Evolutionary conservation across 768 basidiomycete genomes (phyloP), one percentile per base, ranked within the genome.

Genomic region (Lactarius vividus): DNA sequence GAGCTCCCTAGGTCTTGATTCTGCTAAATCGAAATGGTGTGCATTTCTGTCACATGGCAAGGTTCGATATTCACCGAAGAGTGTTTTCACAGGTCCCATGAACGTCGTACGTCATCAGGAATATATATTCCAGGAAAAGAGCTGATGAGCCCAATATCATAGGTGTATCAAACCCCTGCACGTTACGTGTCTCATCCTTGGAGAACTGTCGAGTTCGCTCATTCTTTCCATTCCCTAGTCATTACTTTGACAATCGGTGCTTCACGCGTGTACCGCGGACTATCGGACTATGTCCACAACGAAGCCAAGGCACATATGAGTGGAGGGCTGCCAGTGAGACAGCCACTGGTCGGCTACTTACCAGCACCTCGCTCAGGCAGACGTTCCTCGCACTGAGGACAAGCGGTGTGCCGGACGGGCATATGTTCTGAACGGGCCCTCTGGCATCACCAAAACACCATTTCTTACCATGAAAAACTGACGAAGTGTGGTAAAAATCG

Each of bases 101-200:
- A 42, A 65, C 35, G 31, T n/a, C 8, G 64, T 65, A 37, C 11
- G 64, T 55, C 55, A 29, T 23, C 13, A 42, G n/a, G 16, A 49
- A 49, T 8, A 40, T 8, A 40, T 5, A 54, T 59, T 13, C n/a
- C 18, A 13, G n/a, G 29, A 29, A 40, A n/a, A 11, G n/a, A 39
- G 1, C 52, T 28, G 4, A 23, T 9, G 35, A 20, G 18, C 15
- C 31, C 23, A 20, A 35, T 28, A 37, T 37, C 35, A 1, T 33
- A 65, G 64, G 60, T 65, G 64, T 55, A 60, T 23, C 23, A 26
- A 18, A 1, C 44, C 54, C 64, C 64, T 4, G 40, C 20, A 20
- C 4, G 64, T 65, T 16, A 31, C 26, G 63, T 15, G 39, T 13
- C 11, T 37, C 35, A 3, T n/a, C 7, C 4, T 11, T 5, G 26